These are phyloP conservation scores for Penicillium bovifimosum DNA, from an alignment of 495 filamentous ascomycete genomes.

Conservation along the genomic window DNA sequence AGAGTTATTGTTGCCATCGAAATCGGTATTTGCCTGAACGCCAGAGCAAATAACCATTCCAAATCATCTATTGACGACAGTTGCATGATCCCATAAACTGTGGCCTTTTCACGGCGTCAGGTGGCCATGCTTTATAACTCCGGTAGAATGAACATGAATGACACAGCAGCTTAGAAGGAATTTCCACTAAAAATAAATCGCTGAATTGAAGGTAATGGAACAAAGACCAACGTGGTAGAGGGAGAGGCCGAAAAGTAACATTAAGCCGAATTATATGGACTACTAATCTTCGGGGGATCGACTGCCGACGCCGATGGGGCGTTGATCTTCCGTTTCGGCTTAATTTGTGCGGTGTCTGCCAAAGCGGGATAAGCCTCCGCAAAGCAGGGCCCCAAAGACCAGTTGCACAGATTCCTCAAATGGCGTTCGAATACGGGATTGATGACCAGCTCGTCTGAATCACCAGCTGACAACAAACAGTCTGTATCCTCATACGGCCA, in stretches of 20 bases:
- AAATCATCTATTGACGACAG: background rate
- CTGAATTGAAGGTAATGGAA: background rate
- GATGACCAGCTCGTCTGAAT: constrained; percentile 57
- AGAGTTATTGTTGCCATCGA: background rate
- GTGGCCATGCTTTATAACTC: background rate
- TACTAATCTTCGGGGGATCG: background rate
- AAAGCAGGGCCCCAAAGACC: constrained; percentile 70
- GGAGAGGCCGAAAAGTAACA: background rate
- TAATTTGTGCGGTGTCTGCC: constrained; percentile 48
- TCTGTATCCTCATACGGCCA: constrained; percentile 72
- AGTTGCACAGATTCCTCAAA: constrained; percentile 61
- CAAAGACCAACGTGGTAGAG: constrained; percentile 8
- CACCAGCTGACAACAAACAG: constrained; percentile 50
- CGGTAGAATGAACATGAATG: background rate
- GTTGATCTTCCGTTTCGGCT: constrained; percentile 1
- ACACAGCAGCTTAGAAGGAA: background rate
- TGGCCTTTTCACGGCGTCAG: background rate
- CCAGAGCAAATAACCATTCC: background rate
- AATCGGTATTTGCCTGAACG: background rate
- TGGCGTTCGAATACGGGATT: constrained; percentile 79
- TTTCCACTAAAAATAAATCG: background rate
- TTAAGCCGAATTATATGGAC: background rate
- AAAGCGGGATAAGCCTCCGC: constrained; percentile 56
- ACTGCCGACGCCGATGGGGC: background rate
- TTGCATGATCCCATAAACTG: background rate